Conservation (phyloP, 2,329 filamentous ascomycete genomes). For the Cylindrodendrum hubeiense region DNA sequence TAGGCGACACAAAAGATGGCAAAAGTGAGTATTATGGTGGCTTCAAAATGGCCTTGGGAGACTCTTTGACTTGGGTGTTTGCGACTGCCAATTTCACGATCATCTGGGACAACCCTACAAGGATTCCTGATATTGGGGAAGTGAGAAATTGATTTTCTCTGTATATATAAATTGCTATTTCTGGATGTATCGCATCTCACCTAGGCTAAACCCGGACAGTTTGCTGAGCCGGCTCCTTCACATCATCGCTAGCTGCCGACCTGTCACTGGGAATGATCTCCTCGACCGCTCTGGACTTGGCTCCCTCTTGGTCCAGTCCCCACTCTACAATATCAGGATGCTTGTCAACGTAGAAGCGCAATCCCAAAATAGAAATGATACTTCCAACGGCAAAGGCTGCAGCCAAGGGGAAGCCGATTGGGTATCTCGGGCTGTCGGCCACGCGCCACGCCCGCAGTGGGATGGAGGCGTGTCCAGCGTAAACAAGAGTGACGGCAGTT, state of each 20-base stretch:
- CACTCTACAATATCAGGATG: slow-evolving; percentile 27
- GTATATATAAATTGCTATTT: no score
- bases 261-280: background rate
- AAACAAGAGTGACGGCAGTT: slow-evolving; percentile 34
- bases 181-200: no score
- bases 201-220: background rate
- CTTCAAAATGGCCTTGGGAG: no score
- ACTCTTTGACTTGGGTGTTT: no score
- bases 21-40: no score
- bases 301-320: slow-evolving; percentile 29
- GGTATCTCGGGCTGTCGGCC: slow-evolving; percentile 35
- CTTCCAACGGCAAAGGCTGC: slow-evolving; percentile 37
- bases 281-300: background rate
- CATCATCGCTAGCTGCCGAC: background rate
- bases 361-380: slow-evolving; percentile 32
- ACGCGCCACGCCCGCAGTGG: slow-evolving; percentile 40
- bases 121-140: no score
- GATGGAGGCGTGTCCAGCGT: slow-evolving; percentile 38
- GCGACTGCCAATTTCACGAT: no score
- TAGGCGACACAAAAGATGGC: no score
- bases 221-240: background rate
- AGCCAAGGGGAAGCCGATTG: slow-evolving; percentile 33
- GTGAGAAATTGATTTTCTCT: no score
- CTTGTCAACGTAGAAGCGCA: slow-evolving; percentile 34
- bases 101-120: no score